Base-by-base conservation (phyloP, 805 yeast species). In the Jamesozyma rosinii region DNA sequence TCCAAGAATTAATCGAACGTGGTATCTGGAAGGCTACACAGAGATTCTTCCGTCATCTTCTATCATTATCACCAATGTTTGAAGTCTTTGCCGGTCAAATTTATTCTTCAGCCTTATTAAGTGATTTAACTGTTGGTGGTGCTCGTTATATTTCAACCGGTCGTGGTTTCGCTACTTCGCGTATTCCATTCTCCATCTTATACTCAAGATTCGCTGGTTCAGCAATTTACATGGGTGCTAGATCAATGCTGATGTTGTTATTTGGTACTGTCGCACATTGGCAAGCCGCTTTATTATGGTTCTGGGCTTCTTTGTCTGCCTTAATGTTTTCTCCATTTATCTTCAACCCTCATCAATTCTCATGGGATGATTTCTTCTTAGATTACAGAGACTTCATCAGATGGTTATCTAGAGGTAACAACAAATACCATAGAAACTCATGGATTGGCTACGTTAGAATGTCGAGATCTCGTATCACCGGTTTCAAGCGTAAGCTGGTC, bases 281-380 rank as follows among this genome's bases (percentile, higher is more conserved):
- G 97, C 94, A 86, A 68, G 83, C 95, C 20, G 85, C 97, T 35
- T 72, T 92, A 55, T 67, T 90, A 50, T 92, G 97, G 96, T 92
- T 92, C 78, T 92, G 97, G 97, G 82, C 92, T 46, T 83, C 95
- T 17, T 71, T 88, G 54, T 73, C 88, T 38, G 85, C 97, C 3
- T 74, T 92, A 69, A 75, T 87, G 69, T 77, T 87, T 54, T 82
- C 97, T 39, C 98, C 98, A 58, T 88, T 90, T 65, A 61, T 92
- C 48, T 92, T 87, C 78, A 92, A 92, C 69, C 98, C 98, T 38
- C 97, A 90, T 69, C 97, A 92, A 72, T 92, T 89, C 66, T 79
- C 96, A 41, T 83, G 94, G 89, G 84, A 81, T 63, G 97, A 89
- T 68, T 90, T 83, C 77, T 87, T 90, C 69, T 79, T 90, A 63